Base-by-base conservation (phyloP, 352 stramenopile species). In the Phytophthora constricta region DNA sequence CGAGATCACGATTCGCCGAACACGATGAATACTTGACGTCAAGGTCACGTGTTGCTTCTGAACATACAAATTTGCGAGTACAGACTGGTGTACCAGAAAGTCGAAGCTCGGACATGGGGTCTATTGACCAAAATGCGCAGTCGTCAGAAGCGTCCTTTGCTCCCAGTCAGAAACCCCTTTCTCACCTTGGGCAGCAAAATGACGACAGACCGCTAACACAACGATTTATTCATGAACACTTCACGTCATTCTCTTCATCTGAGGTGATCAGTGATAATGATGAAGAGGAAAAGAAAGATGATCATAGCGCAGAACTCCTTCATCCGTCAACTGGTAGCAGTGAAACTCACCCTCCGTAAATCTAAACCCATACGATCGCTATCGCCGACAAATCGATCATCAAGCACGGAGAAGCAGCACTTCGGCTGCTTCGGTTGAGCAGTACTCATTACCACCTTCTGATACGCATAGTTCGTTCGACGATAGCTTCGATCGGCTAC, bases 381-480 rank as follows among this genome's bases (percentile, higher is more conserved):
- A 80, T 51, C 57, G 53, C 23, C 60, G 60, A 22, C 59, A 74
- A 61, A 80, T 77, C 14, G 22, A 67, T n/a, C 58, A 77, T 46
- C 46, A 65, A 56, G 25, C 61, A 11, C 54, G 71, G 25, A 59
- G 68, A 59, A 67, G 49, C 22, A 82, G 74, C 37, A 57, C 31
- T 11, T 78, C 64, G 39, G 62, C 68, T 43, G 53, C 54, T 27
- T 80, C 74, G 13, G 47, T 82, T 5, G 46, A 53, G 5, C 85
- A 91, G 56, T 91, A 85, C 25, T 91, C 82, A 27, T 59, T 91
- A 52, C 83, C 81, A 25, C 62, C 73, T 10, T 90, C 83, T 0
- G 81, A 91, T 22, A 79, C 79, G 22, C 77, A 87, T 28, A 91
- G 77, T 54, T 93, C 77, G 9, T 79, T 90, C 39, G 74, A 82